These are phyloP conservation scores for Phaffomyces thermotolerans DNA, from an alignment of 805 yeast species.

Conservation along the genomic window DNA sequence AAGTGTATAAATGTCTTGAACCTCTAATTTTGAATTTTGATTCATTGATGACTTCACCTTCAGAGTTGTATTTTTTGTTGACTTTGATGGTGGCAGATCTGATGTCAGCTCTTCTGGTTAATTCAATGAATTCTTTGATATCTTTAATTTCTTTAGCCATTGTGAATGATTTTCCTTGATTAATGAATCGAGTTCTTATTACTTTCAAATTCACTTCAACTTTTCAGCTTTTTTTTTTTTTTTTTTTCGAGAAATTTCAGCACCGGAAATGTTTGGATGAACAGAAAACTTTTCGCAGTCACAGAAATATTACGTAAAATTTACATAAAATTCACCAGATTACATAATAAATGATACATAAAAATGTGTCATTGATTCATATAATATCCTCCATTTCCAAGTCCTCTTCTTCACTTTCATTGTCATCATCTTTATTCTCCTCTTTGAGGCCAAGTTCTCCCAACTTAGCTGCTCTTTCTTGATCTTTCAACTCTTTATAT, in stretches of 20 bases:
- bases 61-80: constrained; percentile 74
- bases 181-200: not conserved
- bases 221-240: constrained; percentile 16
- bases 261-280: constrained; percentile 8
- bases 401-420: constrained; percentile 61
- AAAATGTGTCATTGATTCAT: not conserved
- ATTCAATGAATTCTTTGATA: constrained; percentile 95
- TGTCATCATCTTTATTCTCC: constrained; percentile 26
- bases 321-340: too few relatives aligned
- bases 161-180: constrained; percentile 4
- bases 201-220: not conserved
- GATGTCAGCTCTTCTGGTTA: constrained; percentile 94
- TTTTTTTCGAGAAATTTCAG: not conserved
- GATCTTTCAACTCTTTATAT: constrained; percentile 71
- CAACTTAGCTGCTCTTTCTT: constrained; percentile 60
- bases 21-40: constrained; percentile 99
- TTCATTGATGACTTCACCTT: constrained; percentile 82
- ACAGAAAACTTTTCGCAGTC: constrained; percentile 6
- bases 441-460: constrained; percentile 39
- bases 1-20: constrained; percentile 87
- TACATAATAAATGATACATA: too few relatives aligned
- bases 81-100: constrained; percentile 89
- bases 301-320: not conserved
- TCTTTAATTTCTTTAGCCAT: constrained; percentile 71
- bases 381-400: constrained; percentile 67